Evolutionary conservation across 345 rosid species (phyloP).

Genomic region (Anastatica hierochuntica): DNA sequence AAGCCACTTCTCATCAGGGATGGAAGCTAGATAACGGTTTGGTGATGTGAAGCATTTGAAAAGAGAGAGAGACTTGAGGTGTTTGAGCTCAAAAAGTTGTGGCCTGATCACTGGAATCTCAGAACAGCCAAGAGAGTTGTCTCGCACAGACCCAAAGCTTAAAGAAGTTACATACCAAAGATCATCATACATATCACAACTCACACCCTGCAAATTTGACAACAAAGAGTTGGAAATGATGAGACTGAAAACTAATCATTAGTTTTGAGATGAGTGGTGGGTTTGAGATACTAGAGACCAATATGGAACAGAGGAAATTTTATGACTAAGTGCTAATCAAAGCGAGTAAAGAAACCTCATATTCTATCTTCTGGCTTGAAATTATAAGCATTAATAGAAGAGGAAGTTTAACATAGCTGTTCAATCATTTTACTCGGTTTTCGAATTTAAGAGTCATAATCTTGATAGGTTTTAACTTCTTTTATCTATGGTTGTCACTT

Average conservation of each 20-base stretch:
- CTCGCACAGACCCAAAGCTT: conserved; percentile 64
- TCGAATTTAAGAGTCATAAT: background rate
- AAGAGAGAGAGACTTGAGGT: conserved; percentile 62
- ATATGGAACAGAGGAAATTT: no score
- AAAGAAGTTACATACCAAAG: conserved; percentile 75
- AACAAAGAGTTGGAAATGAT: background rate
- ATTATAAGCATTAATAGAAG: background rate
- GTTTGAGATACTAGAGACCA: no score
- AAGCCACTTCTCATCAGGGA: conserved; percentile 44
- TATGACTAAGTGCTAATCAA: no score
- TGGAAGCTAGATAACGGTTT: conserved; percentile 27
- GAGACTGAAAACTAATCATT: no score
- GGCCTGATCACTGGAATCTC: conserved; percentile 42
- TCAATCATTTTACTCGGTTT: background rate
- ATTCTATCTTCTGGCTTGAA: background rate
- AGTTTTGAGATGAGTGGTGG: no score
- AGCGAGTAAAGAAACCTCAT: no score
- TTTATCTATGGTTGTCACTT: background rate
- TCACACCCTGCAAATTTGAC: conserved; percentile 56
- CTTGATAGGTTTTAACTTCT: background rate
- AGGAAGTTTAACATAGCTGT: background rate
- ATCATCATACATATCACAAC: conserved; percentile 69
- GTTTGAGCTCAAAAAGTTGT: conserved; percentile 62
- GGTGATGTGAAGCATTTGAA: conserved; percentile 57
- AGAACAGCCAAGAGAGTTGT: conserved; percentile 61